Evolutionary conservation across 352 stramenopile species (phyloP), one percentile per base, ranked within the genome.

Genomic region (Nothophytophthora sp.): DNA sequence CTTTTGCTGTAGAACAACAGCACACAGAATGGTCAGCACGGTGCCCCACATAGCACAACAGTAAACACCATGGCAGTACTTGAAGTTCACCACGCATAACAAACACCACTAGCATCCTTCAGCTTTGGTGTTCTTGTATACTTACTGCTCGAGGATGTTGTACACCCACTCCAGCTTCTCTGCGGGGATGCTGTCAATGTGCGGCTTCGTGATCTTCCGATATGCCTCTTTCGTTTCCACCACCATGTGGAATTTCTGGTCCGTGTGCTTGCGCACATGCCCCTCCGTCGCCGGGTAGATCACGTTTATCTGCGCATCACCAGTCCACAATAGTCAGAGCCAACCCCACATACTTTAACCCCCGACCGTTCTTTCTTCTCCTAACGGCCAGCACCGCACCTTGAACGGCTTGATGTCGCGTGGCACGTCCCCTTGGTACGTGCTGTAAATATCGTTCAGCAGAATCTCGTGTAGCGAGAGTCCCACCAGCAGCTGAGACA

Each of bases 81-180:
- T 5, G n/a, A 41, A 10, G 12, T 11, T n/a, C n/a, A n/a, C n/a
- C n/a, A n/a, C n/a, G n/a, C n/a, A n/a, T n/a, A n/a, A n/a, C n/a
- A n/a, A n/a, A n/a, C n/a, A n/a, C n/a, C n/a, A n/a, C n/a, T n/a
- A n/a, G n/a, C n/a, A n/a, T n/a, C n/a, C n/a, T n/a, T n/a, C n/a
- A n/a, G n/a, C n/a, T n/a, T n/a, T n/a, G n/a, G n/a, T n/a, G n/a
- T n/a, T n/a, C n/a, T 12, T 8, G 8, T 4, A 3, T 13, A 74
- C 84, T 70, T 77, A 95, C 86, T 90, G 73, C 5, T 92, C 80
- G 29, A 95, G 57, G 50, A 95, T 95, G 49, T 95, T 95, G 72
- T 92, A 92, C 36, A 95, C 74, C 86, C 86, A 95, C 40, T 92
- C 81, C 49, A 95, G 75, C 43, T 89, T 92, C 33, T 88, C 77